Evolutionary conservation across 768 basidiomycete species (phyloP), one percentile per base, ranked within the genome.

Genomic region (Clitopilus hobsonii): DNA sequence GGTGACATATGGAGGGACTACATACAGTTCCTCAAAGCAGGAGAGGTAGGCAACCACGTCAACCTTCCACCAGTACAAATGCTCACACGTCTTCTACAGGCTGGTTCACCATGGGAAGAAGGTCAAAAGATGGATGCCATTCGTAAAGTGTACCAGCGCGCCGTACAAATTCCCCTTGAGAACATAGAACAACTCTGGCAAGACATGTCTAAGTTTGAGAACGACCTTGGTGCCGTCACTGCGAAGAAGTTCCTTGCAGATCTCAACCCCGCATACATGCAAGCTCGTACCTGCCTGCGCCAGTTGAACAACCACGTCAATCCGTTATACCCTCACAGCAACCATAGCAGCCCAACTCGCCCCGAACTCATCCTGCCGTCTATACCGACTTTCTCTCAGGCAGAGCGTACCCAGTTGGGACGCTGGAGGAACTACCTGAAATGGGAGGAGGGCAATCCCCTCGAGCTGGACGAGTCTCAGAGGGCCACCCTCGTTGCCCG

Each of bases 231-330:
- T 72, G 87, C 87, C 68, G 88, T 93, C 58, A 96, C 94, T 28
- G 94, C 96, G 13, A 98, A 98, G 70, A 97, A 98, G 66, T 95
- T 98, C 71, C 85, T 98, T 74, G 78, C 84, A 54, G 95, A 98
- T 70, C 80, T 92, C n/a, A 90, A 91, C 1, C 91, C 94, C 5
- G 83, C 88, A 1, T 89, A 98, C 67, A 95, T 98, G 91, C 94
- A 96, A 64, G 96, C 97, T 0, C 86, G 94, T 13, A 88, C 90
- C 0, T 87, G 89, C 1, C 82, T 95, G 26, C 89, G 91, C 54
- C 89, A 94, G 63, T 75, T 99, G 18, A 74, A 82, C 25, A 82
- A 85, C 54, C 83, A 88, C 58, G 79, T 91, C 38, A 81, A 79
- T 8, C 75, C 80, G 0, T 73, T 97, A 11, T 84, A 84, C 60